Evolutionary conservation across 2,329 filamentous ascomycete species (phyloP), one percentile per base, ranked within the genome.

Genomic region (Cytospora piceicola): DNA sequence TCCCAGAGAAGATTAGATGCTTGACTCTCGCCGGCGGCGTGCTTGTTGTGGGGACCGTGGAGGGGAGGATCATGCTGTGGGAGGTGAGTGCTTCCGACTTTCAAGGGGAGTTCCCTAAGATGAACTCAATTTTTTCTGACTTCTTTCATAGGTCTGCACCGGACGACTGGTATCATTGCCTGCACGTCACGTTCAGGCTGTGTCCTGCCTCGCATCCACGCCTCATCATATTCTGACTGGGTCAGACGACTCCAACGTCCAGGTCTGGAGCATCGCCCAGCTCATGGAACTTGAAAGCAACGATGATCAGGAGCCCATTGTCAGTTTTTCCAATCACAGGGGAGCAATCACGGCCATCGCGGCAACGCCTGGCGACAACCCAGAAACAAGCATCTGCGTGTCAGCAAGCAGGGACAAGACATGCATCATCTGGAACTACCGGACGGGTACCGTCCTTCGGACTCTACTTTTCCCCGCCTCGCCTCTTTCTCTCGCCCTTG

Each of bases 391-490:
- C 75, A 88, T 98, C 67, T 94, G 91, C 66, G 85, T 97, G 24
- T 96, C 94, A 3, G 87, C 89, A 8, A 92, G 92, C 70, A 88
- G 87, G 71, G 95, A 98, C 79, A 94, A 92, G 77, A 95, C 92
- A 9, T 92, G 92, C 71, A 89, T 97, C 72, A 83, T 96, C 67
- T 99, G 95, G 95, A 94, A 98, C 78, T 96, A 96, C 75, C 87
- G 89, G 68, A 91, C 88, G 0, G 92, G 92, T 49, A 85, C 87
- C 67, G 82, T 90, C 14, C 80, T 98, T 65, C 88, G 94, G 53
- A 98, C 93, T 4, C 88, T 96, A 69, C 83, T 98, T 51, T 87
- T 98, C 64, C 87, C 91, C 2, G 82, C 84, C n/a, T 81, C 85
- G 22, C 92, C 94, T 20, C 81, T 90, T 34, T 93, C 90, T 71